Percentiles rank a stretch among this genome's conserved stretches.
These are phyloP conservation scores for Yarrowia deformans DNA, from an alignment of 805 yeast genomes.

Conservation along the genomic window DNA sequence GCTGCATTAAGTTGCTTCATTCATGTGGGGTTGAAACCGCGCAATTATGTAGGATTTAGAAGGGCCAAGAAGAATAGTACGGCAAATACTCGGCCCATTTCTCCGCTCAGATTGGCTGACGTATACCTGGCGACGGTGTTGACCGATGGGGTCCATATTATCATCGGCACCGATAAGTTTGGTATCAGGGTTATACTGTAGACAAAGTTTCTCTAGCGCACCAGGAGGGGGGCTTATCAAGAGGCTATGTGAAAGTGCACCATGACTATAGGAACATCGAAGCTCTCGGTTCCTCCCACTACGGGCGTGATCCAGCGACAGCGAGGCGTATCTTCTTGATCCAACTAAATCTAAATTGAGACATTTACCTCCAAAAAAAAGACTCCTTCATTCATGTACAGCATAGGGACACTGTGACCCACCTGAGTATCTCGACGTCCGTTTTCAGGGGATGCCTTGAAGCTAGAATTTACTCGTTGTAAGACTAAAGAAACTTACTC, in stretches of 20 bases:
- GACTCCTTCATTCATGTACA: no score
- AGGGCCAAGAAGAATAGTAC: neutral
- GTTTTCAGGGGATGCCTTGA: conserved; percentile 3
- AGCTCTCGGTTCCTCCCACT: no score
- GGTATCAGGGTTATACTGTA: conserved; percentile 25
- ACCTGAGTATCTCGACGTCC: neutral
- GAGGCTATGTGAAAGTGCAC: conserved; percentile 21
- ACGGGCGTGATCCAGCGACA: no score
- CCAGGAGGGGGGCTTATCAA: conserved; percentile 7
- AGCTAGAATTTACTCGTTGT: neutral
- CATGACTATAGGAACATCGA: no score
- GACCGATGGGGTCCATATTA: neutral
- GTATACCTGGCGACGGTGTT: neutral
- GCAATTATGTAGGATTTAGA: neutral
- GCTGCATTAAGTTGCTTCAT: conserved; percentile 13
- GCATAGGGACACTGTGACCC: neutral
- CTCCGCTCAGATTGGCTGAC: neutral
- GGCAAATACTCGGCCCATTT: neutral
- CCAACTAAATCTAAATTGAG: neutral
- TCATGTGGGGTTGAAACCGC: conserved; percentile 24
- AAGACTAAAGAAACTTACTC: neutral
- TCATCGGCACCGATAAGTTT: neutral
- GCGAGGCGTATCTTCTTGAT: neutral
- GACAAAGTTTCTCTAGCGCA: conserved; percentile 11
- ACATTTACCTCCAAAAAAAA: neutral